Evolutionary conservation across 108 stramenopile species (phyloP), one percentile per base, ranked within the genome.

Genomic region (Bacterosira constricta): DNA sequence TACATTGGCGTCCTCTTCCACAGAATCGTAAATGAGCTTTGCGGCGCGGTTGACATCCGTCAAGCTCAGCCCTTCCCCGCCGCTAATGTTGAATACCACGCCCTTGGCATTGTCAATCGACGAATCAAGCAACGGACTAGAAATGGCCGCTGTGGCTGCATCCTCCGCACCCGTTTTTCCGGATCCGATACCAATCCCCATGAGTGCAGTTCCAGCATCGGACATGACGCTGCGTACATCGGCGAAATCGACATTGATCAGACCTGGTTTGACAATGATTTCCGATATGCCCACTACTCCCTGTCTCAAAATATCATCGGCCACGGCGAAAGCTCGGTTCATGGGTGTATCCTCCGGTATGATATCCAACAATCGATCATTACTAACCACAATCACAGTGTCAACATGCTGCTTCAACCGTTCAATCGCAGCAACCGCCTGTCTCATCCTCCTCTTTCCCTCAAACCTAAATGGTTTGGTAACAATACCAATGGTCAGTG

Each of bases 201-300:
- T 94, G 3, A 96, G 73, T 11, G 94, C 96, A 29, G 90, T 92
- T 25, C 96, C 96, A 25, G 93, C 92, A 79, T 93, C 88, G 47
- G 77, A 73, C 96, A 96, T 96, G 34, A 96, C 88, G 34, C 81
- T 76, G 50, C 94, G 77, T 7, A 97, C 96, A 80, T 97, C 96
- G 13, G 94, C 96, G 75, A 97, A 97, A 71, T 96, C 96, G 9
- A 97, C 93, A 67, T 97, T 97, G 69, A 97, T 92, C 56, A 97
- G 62, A 11, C 94, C 96, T 12, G 94, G 93, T 41, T 85, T 62
- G 2, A 95, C 86, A 54, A 96, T 96, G 72, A 96, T 95, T 68
- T 95, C 94, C 1, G 86, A 86, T 39, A 97, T 94, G 13, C 94
- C 94, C 44, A 94, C 89, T 9, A 97, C 93, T 35, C 94, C 94